Base-by-base conservation (phyloP, 2,329 filamentous ascomycete genomes). In the Blumeriella jaapii region DNA sequence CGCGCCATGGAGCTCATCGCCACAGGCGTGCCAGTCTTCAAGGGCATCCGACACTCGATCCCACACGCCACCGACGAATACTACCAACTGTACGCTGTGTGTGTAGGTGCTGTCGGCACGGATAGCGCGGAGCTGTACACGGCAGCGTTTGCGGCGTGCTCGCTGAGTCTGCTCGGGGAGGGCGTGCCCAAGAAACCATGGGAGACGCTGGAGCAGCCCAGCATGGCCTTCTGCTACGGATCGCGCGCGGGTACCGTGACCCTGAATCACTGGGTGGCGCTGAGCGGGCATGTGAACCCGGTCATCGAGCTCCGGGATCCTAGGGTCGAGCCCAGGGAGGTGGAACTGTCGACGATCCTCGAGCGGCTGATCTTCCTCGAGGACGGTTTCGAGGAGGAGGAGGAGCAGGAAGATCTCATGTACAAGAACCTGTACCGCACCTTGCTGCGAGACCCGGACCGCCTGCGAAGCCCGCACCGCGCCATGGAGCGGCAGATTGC, bases 191-290 rank as follows among this genome's bases (percentile, higher is more conserved):
- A 25, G 18, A 16, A 47, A 33, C 78, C 76, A 2, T 84, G 76
- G 80, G 71, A 79, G 42, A 78, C 79, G 1, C 62, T 85, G 16
- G 81, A 86, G 52, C 78, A 84, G 50, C 81, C 81, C 4, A 82
- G 77, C 53, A 74, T 76, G 56, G 67, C 74, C 1, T 82, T 80
- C 53, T 71, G 68, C 45, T 79, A 74, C 55, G 81, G 81, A 9
- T 61, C 63, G 31, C 64, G 71, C 14, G 73, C 78, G 0, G 81
- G 81, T 5, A 85, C 80, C 1, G 70, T 81, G 33, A 83, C 79
- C 0, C 60, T 86, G 32, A 83, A 81, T 47, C 71, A 76, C 43
- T 84, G 78, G 70, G 69, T 71, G 9, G 66, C 69, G 36, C 63
- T 70, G 43, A 71, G 68, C 12, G 77, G 76, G 38, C 64, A 59